Conservation (phyloP, 75 land plant species). For the Cupressus sempervirens region DNA sequence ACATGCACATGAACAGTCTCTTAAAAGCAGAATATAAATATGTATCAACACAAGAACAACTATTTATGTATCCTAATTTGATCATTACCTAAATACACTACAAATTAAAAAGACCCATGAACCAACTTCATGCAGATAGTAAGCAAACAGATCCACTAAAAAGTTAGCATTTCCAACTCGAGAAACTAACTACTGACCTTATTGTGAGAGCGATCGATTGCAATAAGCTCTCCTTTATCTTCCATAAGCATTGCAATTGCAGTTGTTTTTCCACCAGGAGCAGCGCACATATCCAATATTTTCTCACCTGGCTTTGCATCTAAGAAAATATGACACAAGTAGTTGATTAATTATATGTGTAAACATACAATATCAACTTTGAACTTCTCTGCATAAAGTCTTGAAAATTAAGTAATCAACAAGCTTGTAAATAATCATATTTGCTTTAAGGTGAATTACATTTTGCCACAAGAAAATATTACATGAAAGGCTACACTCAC, state of each 20-base stretch:
- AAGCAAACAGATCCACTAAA: background rate
- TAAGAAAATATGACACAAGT: constrained; percentile 16
- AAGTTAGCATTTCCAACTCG: background rate
- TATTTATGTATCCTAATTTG: background rate
- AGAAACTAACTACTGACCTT: constrained; percentile 47
- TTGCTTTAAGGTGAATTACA: background rate
- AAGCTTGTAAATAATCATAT: background rate
- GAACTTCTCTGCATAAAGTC: background rate
- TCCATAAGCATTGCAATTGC: constrained; percentile 91
- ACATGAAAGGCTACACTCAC: background rate
- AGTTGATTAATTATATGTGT: background rate
- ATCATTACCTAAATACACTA: background rate
- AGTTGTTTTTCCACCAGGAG: constrained; percentile 98
- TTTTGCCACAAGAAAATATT: background rate
- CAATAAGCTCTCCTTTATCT: constrained; percentile 83
- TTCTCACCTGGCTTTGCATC: constrained; percentile 89
- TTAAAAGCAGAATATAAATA: background rate
- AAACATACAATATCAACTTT: background rate
- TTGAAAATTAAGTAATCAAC: background rate
- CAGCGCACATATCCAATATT: constrained; percentile 97
- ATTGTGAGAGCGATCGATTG: constrained; percentile 90
- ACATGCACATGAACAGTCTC: background rate
- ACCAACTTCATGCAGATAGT: background rate
- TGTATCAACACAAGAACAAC: background rate
- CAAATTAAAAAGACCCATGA: background rate